Base-by-base conservation (phyloP, 2,329 filamentous ascomycete genomes). In the Botryotinia globosa region DNA sequence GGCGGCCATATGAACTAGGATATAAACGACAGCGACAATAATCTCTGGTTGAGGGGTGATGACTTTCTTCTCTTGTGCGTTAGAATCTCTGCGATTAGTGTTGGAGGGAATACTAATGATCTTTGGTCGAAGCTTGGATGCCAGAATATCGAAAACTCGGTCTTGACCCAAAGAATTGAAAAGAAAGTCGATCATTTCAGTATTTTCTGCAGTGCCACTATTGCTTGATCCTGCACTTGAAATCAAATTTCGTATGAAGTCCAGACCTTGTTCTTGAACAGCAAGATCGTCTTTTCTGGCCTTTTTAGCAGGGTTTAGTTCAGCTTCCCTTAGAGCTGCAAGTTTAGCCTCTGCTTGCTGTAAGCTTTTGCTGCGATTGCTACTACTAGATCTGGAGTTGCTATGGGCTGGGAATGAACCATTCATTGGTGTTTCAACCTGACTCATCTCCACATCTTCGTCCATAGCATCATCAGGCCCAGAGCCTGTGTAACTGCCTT, bases 231-330 rank as follows among this genome's bases (percentile, higher is more conserved):
- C 70, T 83, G 86, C 76, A 81, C 88, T 77, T 73, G 91, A 92
- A 76, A 98, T 92, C 45, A 98, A 85, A 81, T 99, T 99, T 71
- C 95, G 89, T 75, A 99, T 89, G 77, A 98, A 91, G 77, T 97
- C 92, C 29, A 98, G 87, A 0, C 91, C 93, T 82, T 98, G 94
- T 80, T 97, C 94, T 82, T 98, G 95, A 42, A 98, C 92, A 3
- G 91, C 90, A 54, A 94, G 85, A 76, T 97, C 93, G 76, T 97
- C 92, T 76, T 90, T 90, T 69, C 91, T 88, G 29, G 91, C 89
- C 79, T 90, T 90, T 44, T 90, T 87, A 37, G 86, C 85, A 34
- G 90, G 88, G 74, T 92, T 91, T 63, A 90, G 83, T 79, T 96
- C 93, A 22, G 87, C 85, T 69, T 92, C 90, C 73, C 90, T 87